phyloP scores from a whole-genome alignment of 495 filamentous ascomycete genomes.

The Massariosphaeria phaeospora region DNA sequence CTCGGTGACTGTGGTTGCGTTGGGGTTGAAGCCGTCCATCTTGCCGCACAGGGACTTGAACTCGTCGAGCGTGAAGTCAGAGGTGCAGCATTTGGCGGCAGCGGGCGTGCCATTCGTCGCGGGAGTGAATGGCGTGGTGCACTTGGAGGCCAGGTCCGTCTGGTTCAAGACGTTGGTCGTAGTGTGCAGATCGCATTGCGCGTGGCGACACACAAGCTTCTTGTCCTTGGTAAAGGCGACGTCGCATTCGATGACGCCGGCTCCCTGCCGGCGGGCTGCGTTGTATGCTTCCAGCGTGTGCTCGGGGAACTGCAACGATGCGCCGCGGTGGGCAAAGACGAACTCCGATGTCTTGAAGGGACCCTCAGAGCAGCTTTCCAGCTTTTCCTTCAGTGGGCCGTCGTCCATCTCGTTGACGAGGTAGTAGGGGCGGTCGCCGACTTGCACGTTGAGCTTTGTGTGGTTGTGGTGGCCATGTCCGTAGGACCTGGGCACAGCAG shows the following conservation, averaged over 20 bases:
- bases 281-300: conserved; percentile 50
- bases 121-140: conserved; percentile 55
- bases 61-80: conserved; percentile 56
- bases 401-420: conserved; percentile 57
- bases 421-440: conserved; percentile 56
- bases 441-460: conserved; percentile 43
- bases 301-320: conserved; percentile 58
- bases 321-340: conserved; percentile 57
- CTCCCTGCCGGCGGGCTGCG: conserved; percentile 57
- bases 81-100: conserved; percentile 57
- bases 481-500: neutral
- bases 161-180: conserved; percentile 58
- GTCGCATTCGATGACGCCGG: conserved; percentile 61
- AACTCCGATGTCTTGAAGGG: conserved; percentile 45
- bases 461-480: conserved; percentile 13
- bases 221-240: conserved; percentile 58
- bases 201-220: conserved; percentile 59
- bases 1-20: conserved; percentile 49
- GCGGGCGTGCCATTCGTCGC: conserved; percentile 40
- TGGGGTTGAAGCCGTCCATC: conserved; percentile 55
- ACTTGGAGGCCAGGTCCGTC: conserved; percentile 55
- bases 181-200: conserved; percentile 59
- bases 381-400: conserved; percentile 51
- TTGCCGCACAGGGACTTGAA: conserved; percentile 58
- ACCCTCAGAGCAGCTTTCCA: conserved; percentile 50